These are phyloP conservation scores for Ogataea thermomethanolica DNA, from an alignment of 805 yeast species.

Conservation along the genomic window DNA sequence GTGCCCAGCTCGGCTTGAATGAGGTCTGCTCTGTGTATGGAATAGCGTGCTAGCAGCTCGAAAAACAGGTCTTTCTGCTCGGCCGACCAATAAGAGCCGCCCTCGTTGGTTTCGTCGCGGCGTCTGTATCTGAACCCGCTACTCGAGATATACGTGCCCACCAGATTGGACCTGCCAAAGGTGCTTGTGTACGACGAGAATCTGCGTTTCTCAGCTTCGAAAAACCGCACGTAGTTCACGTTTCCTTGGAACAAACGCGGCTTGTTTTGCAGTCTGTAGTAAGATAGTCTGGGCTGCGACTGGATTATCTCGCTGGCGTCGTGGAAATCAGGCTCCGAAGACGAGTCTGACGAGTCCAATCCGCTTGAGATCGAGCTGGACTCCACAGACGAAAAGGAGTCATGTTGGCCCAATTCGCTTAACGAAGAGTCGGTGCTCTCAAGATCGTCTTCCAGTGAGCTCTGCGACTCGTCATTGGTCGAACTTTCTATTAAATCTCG, in stretches of 20 bases:
- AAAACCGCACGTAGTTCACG: conserved; percentile 18
- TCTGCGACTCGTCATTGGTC: background rate
- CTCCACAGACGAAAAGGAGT: background rate
- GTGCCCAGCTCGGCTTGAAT: conserved; percentile 37
- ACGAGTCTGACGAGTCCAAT: background rate
- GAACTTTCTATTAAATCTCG: background rate
- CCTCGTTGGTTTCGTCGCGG: conserved; percentile 13
- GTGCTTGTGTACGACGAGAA: conserved; percentile 9
- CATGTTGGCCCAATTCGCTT: background rate
- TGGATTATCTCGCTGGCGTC: conserved; percentile 9
- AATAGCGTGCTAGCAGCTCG: conserved; percentile 43
- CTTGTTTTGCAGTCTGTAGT: conserved; percentile 12
- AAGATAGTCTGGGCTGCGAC: conserved; percentile 8
- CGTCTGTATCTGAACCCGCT: conserved; percentile 11
- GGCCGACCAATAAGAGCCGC: conserved; percentile 43
- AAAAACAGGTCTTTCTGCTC: conserved; percentile 53
- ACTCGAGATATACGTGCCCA: conserved; percentile 19
- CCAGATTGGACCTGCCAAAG: conserved; percentile 12
- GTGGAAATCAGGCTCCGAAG: conserved; percentile 3
- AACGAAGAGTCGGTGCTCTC: background rate
- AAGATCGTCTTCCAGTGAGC: background rate
- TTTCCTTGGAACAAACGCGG: conserved; percentile 22
- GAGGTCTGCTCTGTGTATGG: conserved; percentile 44
- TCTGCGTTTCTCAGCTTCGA: conserved; percentile 12
- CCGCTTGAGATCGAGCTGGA: background rate